phyloP scores from a whole-genome alignment of 371 early-diverging fungal species.

The Thermomucor indicae-seudaticae region DNA sequence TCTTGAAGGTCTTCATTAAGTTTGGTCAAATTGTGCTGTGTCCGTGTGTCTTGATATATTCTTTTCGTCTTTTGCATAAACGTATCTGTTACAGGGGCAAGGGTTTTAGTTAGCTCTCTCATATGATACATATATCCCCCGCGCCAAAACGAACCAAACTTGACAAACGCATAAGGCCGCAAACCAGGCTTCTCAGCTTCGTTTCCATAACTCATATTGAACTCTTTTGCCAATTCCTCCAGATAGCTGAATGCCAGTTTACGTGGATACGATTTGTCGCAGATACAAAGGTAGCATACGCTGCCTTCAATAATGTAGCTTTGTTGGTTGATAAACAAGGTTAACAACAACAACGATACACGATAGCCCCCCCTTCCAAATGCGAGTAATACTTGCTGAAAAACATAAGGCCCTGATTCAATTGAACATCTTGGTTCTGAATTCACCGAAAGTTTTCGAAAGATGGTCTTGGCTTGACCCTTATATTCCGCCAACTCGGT shows the following conservation, averaged over 20 bases:
- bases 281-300: slow-evolving; percentile 91
- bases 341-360: not conserved
- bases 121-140: no score
- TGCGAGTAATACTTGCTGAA: slow-evolving; percentile 68
- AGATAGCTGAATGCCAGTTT: slow-evolving; percentile 94
- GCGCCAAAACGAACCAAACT: slow-evolving; percentile 71
- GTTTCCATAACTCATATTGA: slow-evolving; percentile 85
- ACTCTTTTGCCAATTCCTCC: slow-evolving; percentile 93
- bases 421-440: slow-evolving; percentile 95
- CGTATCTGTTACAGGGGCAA: slow-evolving; percentile 60
- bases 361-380: not conserved
- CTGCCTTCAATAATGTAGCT: slow-evolving; percentile 94
- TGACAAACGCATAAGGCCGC: slow-evolving; percentile 95
- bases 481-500: slow-evolving; percentile 89
- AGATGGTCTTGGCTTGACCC: slow-evolving; percentile 87
- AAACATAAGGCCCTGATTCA: slow-evolving; percentile 81
- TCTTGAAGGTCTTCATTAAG: slow-evolving; percentile 95
- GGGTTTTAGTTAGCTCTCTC: not conserved
- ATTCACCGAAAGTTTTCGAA: slow-evolving; percentile 78
- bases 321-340: not conserved
- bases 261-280: slow-evolving; percentile 92
- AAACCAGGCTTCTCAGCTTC: slow-evolving; percentile 83
- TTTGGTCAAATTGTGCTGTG: slow-evolving; percentile 88
- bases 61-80: slow-evolving; percentile 96
- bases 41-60: slow-evolving; percentile 91